Percentiles rank a stretch among this genome's conserved stretches.
These are phyloP conservation scores for Penicillium subrubescens DNA, from an alignment of 495 filamentous ascomycete species.

Conservation along the genomic window DNA sequence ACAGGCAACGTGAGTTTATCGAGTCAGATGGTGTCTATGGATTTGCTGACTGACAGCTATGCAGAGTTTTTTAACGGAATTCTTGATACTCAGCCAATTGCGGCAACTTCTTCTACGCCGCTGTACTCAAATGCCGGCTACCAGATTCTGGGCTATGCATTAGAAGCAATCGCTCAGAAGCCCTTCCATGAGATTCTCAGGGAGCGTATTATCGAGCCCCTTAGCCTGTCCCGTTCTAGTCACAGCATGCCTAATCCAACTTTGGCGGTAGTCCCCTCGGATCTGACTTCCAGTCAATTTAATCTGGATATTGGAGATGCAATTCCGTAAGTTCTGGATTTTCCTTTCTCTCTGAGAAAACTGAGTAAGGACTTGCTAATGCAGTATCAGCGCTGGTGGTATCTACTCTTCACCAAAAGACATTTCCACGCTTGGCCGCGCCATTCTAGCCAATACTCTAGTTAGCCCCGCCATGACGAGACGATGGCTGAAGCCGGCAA, in stretches of 20 bases:
- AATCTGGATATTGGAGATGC: conserved; percentile 41
- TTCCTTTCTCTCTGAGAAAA: not conserved
- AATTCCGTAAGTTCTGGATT: conserved; percentile 37
- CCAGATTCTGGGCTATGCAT: conserved; percentile 55
- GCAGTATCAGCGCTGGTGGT: conserved; percentile 45
- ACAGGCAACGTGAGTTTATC: conserved; percentile 18
- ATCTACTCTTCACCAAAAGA: conserved; percentile 57
- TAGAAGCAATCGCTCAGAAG: conserved; percentile 36
- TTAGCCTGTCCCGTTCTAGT: conserved; percentile 41
- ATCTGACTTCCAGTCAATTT: conserved; percentile 32
- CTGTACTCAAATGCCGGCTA: conserved; percentile 62
- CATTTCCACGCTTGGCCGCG: conserved; percentile 51
- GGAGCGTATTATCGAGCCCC: conserved; percentile 35
- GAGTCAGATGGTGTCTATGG: not conserved
- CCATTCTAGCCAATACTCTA: conserved; percentile 52
- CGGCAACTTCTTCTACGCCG: conserved; percentile 48
- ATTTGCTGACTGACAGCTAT: conserved; percentile 5
- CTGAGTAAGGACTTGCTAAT: conserved; percentile 13
- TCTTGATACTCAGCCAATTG: conserved; percentile 47
- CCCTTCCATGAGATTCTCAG: conserved; percentile 12
- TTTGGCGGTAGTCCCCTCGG: conserved; percentile 39
- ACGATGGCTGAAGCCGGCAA: conserved; percentile 57
- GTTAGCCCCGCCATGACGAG: conserved; percentile 47
- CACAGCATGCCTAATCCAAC: conserved; percentile 32
- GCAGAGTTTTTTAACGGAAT: conserved; percentile 56